Percentiles rank a stretch among this genome's conserved stretches.
Conservation (phyloP, 768 basidiomycete genomes). For the Boletus patriciae region DNA sequence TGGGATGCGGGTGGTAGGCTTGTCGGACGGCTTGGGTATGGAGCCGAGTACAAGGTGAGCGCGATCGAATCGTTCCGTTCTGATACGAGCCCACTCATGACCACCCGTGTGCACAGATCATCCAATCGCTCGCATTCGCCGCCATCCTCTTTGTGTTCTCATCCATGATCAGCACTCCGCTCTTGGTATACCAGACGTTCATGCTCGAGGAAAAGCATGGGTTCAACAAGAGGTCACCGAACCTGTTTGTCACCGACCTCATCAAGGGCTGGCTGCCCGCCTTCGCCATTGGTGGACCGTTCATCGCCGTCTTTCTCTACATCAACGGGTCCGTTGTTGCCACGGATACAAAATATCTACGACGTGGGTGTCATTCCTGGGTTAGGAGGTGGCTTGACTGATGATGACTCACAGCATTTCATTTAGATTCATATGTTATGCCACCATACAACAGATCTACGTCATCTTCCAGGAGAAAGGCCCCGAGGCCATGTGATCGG, state of each 20-base stretch:
- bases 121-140: conserved; percentile 79
- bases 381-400: too few relatives aligned
- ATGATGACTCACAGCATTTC: too few relatives aligned
- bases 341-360: too few relatives aligned
- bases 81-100: neutral
- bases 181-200: conserved; percentile 85
- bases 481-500: too few relatives aligned
- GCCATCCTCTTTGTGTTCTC: conserved; percentile 65
- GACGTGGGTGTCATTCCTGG: too few relatives aligned
- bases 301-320: conserved; percentile 82
- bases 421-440: too few relatives aligned
- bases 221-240: conserved; percentile 91
- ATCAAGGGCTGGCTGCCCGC: conserved; percentile 77
- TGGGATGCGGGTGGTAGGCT: conserved; percentile 65
- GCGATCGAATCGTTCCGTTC: neutral
- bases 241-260: conserved; percentile 74
- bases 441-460: too few relatives aligned
- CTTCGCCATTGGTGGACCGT: conserved; percentile 75
- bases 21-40: conserved; percentile 58
- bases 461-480: too few relatives aligned
- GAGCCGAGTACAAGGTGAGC: conserved; percentile 67
- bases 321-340: too few relatives aligned
- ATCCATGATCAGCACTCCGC: conserved; percentile 68
- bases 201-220: conserved; percentile 94
- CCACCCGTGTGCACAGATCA: conserved; percentile 39